Conservation (phyloP, 2,329 filamentous ascomycete species). For the Colletotrichum abscissum region DNA sequence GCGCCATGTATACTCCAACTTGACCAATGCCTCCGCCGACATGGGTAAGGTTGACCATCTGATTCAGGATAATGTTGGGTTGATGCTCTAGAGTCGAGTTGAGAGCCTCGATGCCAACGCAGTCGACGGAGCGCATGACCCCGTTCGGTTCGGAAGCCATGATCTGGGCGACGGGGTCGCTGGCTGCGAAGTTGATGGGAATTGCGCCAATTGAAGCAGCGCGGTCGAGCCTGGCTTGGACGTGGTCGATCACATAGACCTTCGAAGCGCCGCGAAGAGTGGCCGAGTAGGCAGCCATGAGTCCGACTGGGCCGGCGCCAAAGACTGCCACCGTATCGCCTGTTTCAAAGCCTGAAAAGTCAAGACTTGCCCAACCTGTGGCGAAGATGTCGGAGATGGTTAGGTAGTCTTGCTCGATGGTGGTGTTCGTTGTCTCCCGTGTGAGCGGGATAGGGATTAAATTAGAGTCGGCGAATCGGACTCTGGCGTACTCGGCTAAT, state of each 20-base stretch:
- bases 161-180: slow-evolving; percentile 37
- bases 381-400: slow-evolving; percentile 57
- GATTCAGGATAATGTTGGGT: slow-evolving; percentile 33
- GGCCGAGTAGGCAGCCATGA: slow-evolving; percentile 57
- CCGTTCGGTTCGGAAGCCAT: slow-evolving; percentile 26
- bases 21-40: slow-evolving; percentile 39
- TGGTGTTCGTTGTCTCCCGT: slow-evolving; percentile 52
- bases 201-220: slow-evolving; percentile 36
- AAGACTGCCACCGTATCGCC: slow-evolving; percentile 73
- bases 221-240: slow-evolving; percentile 36
- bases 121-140: slow-evolving; percentile 36
- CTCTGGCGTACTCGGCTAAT: slow-evolving; percentile 63
- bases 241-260: slow-evolving; percentile 39
- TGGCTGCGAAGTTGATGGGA: slow-evolving; percentile 37
- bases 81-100: slow-evolving; percentile 34
- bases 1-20: slow-evolving; percentile 37
- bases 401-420: slow-evolving; percentile 70
- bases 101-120: slow-evolving; percentile 36
- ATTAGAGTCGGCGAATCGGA: slow-evolving; percentile 76
- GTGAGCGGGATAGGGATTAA: slow-evolving; percentile 64
- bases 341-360: slow-evolving; percentile 66
- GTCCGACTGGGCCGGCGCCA: slow-evolving; percentile 71
- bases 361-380: slow-evolving; percentile 66
- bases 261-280: slow-evolving; percentile 38
- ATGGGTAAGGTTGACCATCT: slow-evolving; percentile 35